Evolutionary conservation across 2,329 filamentous ascomycete species (phyloP), one percentile per base, ranked within the genome.

Genomic region (Annulohypoxylon truncatum): DNA sequence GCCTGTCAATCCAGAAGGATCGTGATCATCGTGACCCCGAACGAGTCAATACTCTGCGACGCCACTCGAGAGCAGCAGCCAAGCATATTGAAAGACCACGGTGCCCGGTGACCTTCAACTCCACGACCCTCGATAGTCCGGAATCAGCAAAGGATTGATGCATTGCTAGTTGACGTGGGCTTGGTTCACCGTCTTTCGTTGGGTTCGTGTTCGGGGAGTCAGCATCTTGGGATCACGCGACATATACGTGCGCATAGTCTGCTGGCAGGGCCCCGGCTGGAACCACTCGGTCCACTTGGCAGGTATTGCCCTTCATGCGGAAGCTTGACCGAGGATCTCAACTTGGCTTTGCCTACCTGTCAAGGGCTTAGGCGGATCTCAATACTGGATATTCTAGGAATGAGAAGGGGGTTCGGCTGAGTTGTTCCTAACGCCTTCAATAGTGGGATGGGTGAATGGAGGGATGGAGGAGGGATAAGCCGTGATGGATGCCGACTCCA

Each of bases 281-380:
- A 59, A 62, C 56, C 57, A 64, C 64, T 61, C 64, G 67, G 44
- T 62, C 56, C 54, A 64, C 64, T 61, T 67, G 67, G 50, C 60
- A 48, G 35, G 35, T 50, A 9, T 33, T 33, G 4, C 24, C 58
- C 54, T 48, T 62, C 56, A 57, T 57, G 44, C 53, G 53, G 31
- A 55, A 29, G 54, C 48, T 33, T 62, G 56, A 55, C 44, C 44
- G 56, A 61, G 52, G 35, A 67, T 69, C 53, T 62, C 53, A n/a
- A 51, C 50, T 35, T 52, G 28, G 5, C 31, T 42, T 52, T 24
- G 2, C 38, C 33, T 50, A 20, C 46, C 56, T 46, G 31, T 15
- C 46, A 28, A 48, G 60, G 26, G 48, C 48, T 55, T 35, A 15
- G 38, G 56, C 52, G 53, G 56, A 28, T 28, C 35, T 59, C 35